Percentiles rank a stretch among this genome's conserved stretches.
Evolutionary conservation across 164 flowering plant genomes (phyloP).

Genomic region (Buxus sempervirens): DNA sequence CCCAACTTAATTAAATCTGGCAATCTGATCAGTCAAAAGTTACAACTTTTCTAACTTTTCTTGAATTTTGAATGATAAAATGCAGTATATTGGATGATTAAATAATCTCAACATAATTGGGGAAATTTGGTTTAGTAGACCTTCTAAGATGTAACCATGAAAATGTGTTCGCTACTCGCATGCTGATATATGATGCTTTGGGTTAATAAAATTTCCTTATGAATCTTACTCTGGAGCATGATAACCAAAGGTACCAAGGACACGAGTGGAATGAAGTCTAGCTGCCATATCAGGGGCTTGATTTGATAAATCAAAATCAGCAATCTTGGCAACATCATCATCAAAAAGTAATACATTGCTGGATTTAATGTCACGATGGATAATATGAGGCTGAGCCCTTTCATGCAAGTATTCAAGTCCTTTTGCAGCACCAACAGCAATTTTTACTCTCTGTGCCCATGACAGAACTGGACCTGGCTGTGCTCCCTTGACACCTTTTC

Average conservation of each 20-base stretch:
- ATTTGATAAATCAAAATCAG: constrained; percentile 86
- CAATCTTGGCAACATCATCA: constrained; percentile 81
- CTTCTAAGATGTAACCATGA: not conserved
- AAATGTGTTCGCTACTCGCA: not conserved
- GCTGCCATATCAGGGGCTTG: constrained; percentile 94
- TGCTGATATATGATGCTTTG: not conserved
- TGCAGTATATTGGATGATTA: not conserved
- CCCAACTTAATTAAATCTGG: not conserved
- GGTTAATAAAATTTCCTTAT: not conserved
- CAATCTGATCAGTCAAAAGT: not conserved
- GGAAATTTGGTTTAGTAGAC: not conserved
- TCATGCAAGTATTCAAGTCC: constrained; percentile 89
- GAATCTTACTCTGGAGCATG: constrained; percentile 88
- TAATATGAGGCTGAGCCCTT: constrained; percentile 68
- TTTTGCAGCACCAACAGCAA: constrained; percentile 94
- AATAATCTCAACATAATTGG: not conserved
- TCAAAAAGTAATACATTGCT: constrained; percentile 83
- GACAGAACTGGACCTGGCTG: constrained; percentile 84
- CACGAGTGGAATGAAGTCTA: constrained; percentile 93
- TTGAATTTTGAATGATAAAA: not conserved
- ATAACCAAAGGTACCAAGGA: constrained; percentile 91
- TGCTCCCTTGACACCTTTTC: constrained; percentile 90
- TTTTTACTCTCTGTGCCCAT: constrained; percentile 83
- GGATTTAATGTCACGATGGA: constrained; percentile 89
- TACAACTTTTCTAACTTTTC: not conserved